phyloP scores from a whole-genome alignment of 1,284 basidiomycete species.

The Phylloboletellus chloephorus region DNA sequence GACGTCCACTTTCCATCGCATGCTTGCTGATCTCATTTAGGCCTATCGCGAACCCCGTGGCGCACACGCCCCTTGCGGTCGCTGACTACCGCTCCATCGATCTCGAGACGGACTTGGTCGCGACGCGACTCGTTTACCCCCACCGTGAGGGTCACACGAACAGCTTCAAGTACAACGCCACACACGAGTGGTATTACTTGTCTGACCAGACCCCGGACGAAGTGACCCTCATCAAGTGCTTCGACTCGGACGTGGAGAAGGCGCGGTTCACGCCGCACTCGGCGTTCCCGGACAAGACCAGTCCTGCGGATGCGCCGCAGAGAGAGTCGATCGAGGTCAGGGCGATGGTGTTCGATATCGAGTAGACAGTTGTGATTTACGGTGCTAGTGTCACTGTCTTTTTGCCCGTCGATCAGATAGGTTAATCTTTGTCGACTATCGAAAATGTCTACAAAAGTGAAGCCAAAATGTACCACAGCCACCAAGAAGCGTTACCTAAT shows the following conservation, averaged over 20 bases:
- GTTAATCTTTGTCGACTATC: too few relatives aligned
- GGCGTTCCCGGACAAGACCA: slow-evolving; percentile 39
- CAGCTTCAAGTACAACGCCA: slow-evolving; percentile 30
- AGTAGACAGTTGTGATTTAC: slow-evolving; percentile 9
- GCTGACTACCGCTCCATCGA: slow-evolving; percentile 20
- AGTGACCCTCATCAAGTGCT: slow-evolving; percentile 46
- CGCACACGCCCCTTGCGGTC: slow-evolving; percentile 18
- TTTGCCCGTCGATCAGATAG: slow-evolving; percentile 2
- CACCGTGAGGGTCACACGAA: slow-evolving; percentile 15
- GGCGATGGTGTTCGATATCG: slow-evolving; percentile 24
- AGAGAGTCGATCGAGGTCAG: slow-evolving; percentile 29
- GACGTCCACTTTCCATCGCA: neutral
- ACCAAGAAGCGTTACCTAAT: slow-evolving; percentile 18
- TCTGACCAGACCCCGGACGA: slow-evolving; percentile 43
- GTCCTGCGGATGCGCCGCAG: slow-evolving; percentile 36
- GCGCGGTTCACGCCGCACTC: slow-evolving; percentile 44
- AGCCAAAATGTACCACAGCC: too few relatives aligned
- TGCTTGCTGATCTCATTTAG: slow-evolving; percentile 11
- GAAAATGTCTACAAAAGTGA: too few relatives aligned
- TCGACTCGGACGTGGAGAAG: slow-evolving; percentile 37
- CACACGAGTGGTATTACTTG: slow-evolving; percentile 46
- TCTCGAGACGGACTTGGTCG: slow-evolving; percentile 12
- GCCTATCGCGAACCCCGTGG: slow-evolving; percentile 42
- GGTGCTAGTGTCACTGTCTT: too few relatives aligned
- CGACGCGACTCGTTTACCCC: slow-evolving; percentile 13